A percentile compares a stretch with the other conserved stretches of the same genome.
Conservation (phyloP, 495 filamentous ascomycete species). For the Aspergillus cristatus region DNA sequence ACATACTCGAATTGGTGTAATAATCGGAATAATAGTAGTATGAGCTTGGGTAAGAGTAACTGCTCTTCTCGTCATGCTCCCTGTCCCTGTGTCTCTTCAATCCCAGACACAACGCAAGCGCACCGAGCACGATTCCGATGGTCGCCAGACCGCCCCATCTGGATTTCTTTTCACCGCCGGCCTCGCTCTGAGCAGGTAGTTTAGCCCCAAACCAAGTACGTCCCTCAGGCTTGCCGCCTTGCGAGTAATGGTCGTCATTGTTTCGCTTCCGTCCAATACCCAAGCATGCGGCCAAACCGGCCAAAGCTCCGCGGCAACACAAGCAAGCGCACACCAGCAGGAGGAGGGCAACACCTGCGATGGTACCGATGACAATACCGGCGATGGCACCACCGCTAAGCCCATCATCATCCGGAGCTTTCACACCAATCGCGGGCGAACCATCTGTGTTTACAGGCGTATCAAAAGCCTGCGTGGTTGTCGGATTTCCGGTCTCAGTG, state of each 20-base stretch:
- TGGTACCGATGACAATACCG: conserved; percentile 84
- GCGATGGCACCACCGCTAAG: conserved; percentile 82
- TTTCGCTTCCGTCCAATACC: conserved; percentile 49
- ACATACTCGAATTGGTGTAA: conserved; percentile 38
- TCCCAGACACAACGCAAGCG: conserved; percentile 64
- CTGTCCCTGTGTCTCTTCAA: conserved; percentile 55
- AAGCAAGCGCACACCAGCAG: conserved; percentile 66
- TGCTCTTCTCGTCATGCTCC: conserved; percentile 37
- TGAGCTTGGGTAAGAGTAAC: conserved; percentile 36
- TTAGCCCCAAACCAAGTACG: conserved; percentile 61
- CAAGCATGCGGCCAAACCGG: conserved; percentile 55
- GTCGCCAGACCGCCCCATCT: conserved; percentile 48
- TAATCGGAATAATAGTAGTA: conserved; percentile 38
- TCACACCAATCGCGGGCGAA: conserved; percentile 34
- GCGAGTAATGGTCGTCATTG: conserved; percentile 62
- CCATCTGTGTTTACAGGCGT: conserved; percentile 47
- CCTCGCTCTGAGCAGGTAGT: conserved; percentile 37
- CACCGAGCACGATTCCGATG: conserved; percentile 52
- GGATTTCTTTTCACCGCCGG: conserved; percentile 44
- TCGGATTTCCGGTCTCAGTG: conserved; percentile 45
- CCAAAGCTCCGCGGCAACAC: conserved; percentile 57
- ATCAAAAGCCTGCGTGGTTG: conserved; percentile 50
- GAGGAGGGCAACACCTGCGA: conserved; percentile 66
- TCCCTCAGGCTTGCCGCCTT: conserved; percentile 38
- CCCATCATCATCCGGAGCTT: conserved; percentile 36